phyloP scores from a whole-genome alignment of 768 basidiomycete species.

The Chalciporus pseudorubinellus region DNA sequence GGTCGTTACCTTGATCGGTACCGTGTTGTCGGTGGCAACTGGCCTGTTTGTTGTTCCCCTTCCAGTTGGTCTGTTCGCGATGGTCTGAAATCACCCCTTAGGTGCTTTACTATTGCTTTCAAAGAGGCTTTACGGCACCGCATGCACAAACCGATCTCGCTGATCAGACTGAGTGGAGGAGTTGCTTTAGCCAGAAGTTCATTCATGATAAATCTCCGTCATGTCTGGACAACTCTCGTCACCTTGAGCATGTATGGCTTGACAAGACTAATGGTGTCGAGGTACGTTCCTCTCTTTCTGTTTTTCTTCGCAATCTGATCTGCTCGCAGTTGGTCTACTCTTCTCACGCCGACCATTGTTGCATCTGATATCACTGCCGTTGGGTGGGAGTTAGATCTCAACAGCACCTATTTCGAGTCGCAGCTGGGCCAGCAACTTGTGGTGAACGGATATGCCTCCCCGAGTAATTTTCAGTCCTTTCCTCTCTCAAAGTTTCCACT shows the following conservation, averaged over 20 bases:
- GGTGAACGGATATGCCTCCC: neutral
- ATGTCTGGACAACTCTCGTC: neutral
- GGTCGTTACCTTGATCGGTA: too few species aligned
- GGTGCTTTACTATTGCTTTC: constrained; percentile 3
- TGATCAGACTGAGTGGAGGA: neutral
- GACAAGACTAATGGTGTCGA: constrained; percentile 4
- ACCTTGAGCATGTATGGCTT: constrained; percentile 1
- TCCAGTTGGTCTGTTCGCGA: too few species aligned
- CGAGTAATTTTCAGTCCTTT: neutral
- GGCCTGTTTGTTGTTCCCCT: too few species aligned
- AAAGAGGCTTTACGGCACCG: constrained; percentile 11
- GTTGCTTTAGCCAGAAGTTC: constrained; percentile 2
- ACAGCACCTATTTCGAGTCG: neutral
- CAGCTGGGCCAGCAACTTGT: neutral
- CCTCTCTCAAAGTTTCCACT: neutral
- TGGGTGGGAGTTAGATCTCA: constrained; percentile 9
- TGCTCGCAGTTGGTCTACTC: constrained; percentile 11
- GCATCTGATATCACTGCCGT: neutral
- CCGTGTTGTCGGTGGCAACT: too few species aligned
- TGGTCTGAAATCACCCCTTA: neutral
- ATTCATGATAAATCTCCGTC: neutral
- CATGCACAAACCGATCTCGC: constrained; percentile 7
- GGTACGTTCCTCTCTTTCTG: neutral
- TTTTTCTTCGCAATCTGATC: neutral
- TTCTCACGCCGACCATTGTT: constrained; percentile 7